Evolutionary conservation across 225 moss, liverwort and hornwort genomes (phyloP), one percentile per base, ranked within the genome.

Genomic region (Bryoerythrophyllum caledonicum): DNA sequence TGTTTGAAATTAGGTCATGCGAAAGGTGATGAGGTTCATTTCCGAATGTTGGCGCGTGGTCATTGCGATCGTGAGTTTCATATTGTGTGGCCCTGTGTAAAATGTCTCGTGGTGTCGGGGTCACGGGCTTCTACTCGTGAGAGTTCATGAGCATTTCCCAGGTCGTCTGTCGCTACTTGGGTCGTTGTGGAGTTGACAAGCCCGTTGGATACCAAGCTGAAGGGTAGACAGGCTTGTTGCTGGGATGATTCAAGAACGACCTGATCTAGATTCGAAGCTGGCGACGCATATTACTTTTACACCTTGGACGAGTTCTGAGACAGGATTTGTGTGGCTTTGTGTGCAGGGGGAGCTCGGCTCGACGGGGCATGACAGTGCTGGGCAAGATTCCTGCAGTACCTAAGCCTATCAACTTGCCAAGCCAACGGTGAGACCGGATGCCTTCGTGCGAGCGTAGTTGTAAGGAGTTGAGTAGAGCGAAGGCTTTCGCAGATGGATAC

Each of bases 311-410:
- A 34, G 59, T 63, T 28, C 59, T 79, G 68, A 68, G 72, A 15
- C 17, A 60, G 24, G 37, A 21, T 69, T 0, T 2, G 0, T 57
- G 80, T 80, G 80, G 69, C 4, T 14, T 16, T 55, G 12, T 80
- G 76, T 79, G 77, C 91, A 99, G 99, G 86, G 89, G 89, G 83
- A 86, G 70, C 80, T 91, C 93, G 81, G 89, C 83, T 78, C 93
- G 99, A 80, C 87, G 99, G 91, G 93, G 93, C 72, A 93, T 99
- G 95, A 90, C 89, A 61, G 95, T 95, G 79, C 88, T 99, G 64
- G 99, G 99, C 70, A 99, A 95, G 81, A 96, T 96, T 84, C 95
- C 95, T 79, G 86, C 93, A 65, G 99, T 92, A 56, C 95, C 95
- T 53, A 99, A 99, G 88, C 99, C 99, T 21, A 95, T 99, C 76